Evolutionary conservation across 2,329 filamentous ascomycete genomes (phyloP), one percentile per base, ranked within the genome.

Genomic region (Paecilomyces variotii): DNA sequence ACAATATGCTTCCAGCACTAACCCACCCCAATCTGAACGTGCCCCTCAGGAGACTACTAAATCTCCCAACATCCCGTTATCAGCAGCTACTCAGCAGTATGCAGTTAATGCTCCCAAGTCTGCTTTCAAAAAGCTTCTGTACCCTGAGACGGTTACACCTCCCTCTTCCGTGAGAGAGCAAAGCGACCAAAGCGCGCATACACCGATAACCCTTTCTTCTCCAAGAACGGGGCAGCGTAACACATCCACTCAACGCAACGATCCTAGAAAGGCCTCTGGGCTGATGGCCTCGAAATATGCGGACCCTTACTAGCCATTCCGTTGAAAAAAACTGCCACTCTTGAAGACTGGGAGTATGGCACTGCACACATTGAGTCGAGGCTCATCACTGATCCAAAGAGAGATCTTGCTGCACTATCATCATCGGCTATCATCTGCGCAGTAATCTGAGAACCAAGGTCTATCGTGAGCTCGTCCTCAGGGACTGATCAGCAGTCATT

Each of bases 81-180:
- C 58, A 12, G 60, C 62, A 39, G 61, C 62, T 34, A 61, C 62
- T 19, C 57, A 53, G 59, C 63, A 65, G 32, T 64, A 65, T 60
- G 57, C 52, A 39, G 50, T 50, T 1, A 32, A 55, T 26, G 25
- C 27, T 7, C 50, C 27, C 14, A n/a, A 52, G 9, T 26, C 50
- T 14, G 50, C 24, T 26, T 55, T 55, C 34, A 30, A 26, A 30
- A 24, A 10, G 24, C 27, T 11, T 32, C 53, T 30, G n/a, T 26
- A 26, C 19, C 28, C 53, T 55, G 24, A 45, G 14, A 45, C 50
- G 4, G 27, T 52, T 10, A 52, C 27, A 10, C 27, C 50, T 26
- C 25, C 50, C 5, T 26, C 24, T 52, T 24, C 27, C 6, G 4
- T 24, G 50, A 52, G 25, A 28, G n/a, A 52, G 25, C 50, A 52